Evolutionary conservation across 1,284 basidiomycete species (phyloP).

Genomic region (Sanguinoderma infundibulare): DNA sequence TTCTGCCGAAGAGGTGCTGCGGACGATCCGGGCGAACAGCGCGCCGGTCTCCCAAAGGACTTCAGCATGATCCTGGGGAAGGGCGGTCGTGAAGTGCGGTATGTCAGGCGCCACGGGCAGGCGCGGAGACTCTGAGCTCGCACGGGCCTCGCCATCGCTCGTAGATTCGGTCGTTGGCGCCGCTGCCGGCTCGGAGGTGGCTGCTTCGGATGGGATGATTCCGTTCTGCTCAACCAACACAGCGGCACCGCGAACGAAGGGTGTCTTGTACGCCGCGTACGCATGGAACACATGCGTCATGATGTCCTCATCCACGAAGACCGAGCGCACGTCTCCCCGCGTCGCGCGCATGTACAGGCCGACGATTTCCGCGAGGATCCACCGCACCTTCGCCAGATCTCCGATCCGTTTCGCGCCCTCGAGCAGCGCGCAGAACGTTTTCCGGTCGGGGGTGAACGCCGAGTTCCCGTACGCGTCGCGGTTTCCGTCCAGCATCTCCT

Average conservation of each 20-base stretch:
- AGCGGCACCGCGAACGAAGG: constrained; percentile 58
- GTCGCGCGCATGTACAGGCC: constrained; percentile 33
- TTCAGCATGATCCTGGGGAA: constrained; percentile 78
- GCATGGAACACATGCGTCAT: constrained; percentile 88
- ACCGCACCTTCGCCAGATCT: constrained; percentile 83
- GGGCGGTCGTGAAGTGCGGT: constrained; percentile 54
- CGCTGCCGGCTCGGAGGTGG: not conserved
- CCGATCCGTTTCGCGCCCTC: constrained; percentile 89
- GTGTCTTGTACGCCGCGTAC: constrained; percentile 82
- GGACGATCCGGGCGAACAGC: constrained; percentile 73
- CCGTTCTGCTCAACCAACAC: constrained; percentile 34
- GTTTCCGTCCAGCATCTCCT: constrained; percentile 81
- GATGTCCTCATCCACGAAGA: constrained; percentile 69
- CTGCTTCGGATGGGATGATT: not conserved
- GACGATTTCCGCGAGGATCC: constrained; percentile 92
- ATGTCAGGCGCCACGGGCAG: constrained; percentile 1
- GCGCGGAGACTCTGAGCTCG: not conserved
- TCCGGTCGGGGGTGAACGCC: constrained; percentile 65
- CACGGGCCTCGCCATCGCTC: not conserved
- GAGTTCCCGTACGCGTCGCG: constrained; percentile 62
- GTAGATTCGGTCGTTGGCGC: not conserved
- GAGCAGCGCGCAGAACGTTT: constrained; percentile 83
- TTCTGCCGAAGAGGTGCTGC: constrained; percentile 14
- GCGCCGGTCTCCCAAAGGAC: constrained; percentile 73
- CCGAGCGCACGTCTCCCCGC: constrained; percentile 30